Base-by-base conservation (phyloP, 768 basidiomycete species). In the Hygrocybe coccinea region DNA sequence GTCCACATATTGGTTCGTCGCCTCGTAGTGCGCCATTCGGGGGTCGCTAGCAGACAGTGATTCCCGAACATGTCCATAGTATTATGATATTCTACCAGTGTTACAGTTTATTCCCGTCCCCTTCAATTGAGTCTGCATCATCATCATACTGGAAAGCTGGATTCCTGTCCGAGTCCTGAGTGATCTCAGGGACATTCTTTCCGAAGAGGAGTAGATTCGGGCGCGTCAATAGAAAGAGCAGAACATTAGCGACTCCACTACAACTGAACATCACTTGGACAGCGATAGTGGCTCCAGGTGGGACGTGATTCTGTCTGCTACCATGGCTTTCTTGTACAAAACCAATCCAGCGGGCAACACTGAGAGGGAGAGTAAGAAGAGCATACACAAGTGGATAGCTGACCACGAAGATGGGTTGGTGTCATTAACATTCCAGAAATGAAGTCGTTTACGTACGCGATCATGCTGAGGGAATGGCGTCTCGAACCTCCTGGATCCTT, bases 331-430 rank as follows among this genome's bases (percentile, higher is more conserved):
- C 41, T 35, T 52, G 21, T 12, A 39, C 50, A 35, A 56, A 50
- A 21, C 52, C 52, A 9, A 53, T 2, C 56, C 56, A 57, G 14
- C 56, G 56, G 29, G 10, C 56, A 6, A 52, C 50, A 22, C 56
- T 57, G n/a, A 57, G 50, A 1, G 56, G 56, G 25, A 57, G 24
- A 15, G 52, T 43, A 17, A 52, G 50, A n/a, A 51, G n/a, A 5
- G 50, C 34, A 35, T 52, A 57, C 11, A 57, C 50, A 5, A 52
- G 35, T 17, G 56, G 56, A 50, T 57, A 57, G 8, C 56, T 57
- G 24, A 9, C 8, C 36, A n/a, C 35, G 52, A 3, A 19, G 14
- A 10, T 2, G 19, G 38, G 21, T 17, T 17, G 12, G 15, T 12
- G 21, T 43, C 9, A n/a, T 3, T 17, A 25, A 38, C 34, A 10